Evolutionary conservation across 192 early-diverging fungal species (phyloP), one percentile per base, ranked within the genome.

Genomic region (Coemansia sp.): DNA sequence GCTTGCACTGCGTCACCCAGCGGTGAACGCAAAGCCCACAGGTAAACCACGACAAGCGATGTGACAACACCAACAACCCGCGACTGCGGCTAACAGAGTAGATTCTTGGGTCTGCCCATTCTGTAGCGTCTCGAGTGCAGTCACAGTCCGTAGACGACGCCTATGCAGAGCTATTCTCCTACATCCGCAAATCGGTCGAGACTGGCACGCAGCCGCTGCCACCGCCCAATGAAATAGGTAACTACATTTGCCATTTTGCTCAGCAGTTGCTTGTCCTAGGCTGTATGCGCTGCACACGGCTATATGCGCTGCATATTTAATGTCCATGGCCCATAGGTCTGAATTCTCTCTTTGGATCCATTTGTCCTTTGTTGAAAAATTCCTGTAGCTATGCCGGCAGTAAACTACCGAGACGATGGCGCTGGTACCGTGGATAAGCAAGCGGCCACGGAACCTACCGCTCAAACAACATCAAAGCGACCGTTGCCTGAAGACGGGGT

Each of bases 161-260:
- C 34, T 64, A 75, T 45, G 15, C 20, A 20, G 50, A 40, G 38
- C 51, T 73, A 8, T 36, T 58, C 1, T 49, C 59, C 9, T 73
- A 62, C 36, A 67, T 73, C 12, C 53, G 56, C 14, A 43, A 38
- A 34, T 66, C 64, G 14, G n/a, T 26, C 6, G 29, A 39, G 22
- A 14, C 36, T 3, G 54, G 29, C 1, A 8, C 2, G 29, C 14
- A 17, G 23, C 11, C 0, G 2, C 22, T 1, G 17, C 9, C 8
- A 20, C 7, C 0, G 30, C 4, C 49, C 4, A 1, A 35, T 21
- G 14, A 21, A 10, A 45, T 53, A 53, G 54, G 66, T 57, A 61
- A 61, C 12, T 21, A 3, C 21, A 36, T 50, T 34, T 23, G n/a
- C n/a, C n/a, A 50, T 25, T 5, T 10, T 26, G 8, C 12, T 6